Evolutionary conservation across 192 early-diverging fungal species (phyloP).

Genomic region (Gryganskiella cystojenkinii): DNA sequence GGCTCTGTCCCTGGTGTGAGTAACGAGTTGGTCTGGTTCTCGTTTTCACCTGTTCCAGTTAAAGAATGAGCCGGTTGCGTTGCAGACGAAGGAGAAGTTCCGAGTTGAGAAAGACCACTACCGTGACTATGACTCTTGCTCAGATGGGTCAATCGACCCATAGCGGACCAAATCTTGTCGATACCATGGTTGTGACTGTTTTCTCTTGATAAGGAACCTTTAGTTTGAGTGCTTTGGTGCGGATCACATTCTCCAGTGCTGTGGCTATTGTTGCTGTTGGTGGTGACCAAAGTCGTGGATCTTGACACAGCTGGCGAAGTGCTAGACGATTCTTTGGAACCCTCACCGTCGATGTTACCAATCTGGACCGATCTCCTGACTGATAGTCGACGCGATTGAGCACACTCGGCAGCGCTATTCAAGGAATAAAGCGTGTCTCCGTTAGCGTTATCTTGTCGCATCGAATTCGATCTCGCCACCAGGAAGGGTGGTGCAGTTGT

Average conservation of each 20-base stretch:
- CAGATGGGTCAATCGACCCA: slow-evolving; percentile 17
- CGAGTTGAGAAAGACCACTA: background rate
- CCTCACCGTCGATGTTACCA: no score
- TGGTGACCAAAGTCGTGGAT: no score
- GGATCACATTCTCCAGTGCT: no score
- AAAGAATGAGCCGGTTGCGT: background rate
- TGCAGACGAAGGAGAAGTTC: background rate
- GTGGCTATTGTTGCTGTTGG: background rate
- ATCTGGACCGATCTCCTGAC: background rate
- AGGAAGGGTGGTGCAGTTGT: background rate
- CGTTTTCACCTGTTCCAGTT: no score
- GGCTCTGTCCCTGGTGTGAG: no score
- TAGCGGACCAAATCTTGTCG: slow-evolving; percentile 10
- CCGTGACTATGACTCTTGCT: background rate
- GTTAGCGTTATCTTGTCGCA: background rate
- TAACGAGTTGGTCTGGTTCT: no score
- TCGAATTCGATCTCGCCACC: background rate
- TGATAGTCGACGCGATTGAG: slow-evolving; percentile 22
- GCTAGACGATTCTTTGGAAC: no score
- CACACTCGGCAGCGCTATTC: slow-evolving; percentile 31
- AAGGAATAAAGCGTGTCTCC: slow-evolving; percentile 10
- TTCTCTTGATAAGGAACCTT: background rate
- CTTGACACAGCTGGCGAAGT: no score
- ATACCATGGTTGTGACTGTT: slow-evolving; percentile 5
- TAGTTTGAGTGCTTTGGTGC: no score